Percentiles rank a stretch among this genome's conserved stretches.
phyloP scores from a whole-genome alignment of 2,329 filamentous ascomycete genomes.

The Aspergillus novofumigatus region DNA sequence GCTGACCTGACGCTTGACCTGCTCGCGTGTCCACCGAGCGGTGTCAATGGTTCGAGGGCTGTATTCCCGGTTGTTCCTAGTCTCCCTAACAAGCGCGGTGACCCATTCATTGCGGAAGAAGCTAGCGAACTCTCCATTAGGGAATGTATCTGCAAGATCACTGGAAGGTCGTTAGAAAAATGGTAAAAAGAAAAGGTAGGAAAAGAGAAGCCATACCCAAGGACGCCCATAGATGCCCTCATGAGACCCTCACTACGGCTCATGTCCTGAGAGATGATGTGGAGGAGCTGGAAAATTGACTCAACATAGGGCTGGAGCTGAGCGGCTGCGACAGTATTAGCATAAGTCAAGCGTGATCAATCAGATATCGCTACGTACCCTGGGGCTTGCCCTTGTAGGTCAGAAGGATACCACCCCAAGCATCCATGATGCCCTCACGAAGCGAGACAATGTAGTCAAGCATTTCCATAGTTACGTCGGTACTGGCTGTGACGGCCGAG shows the following conservation, averaged over 20 bases:
- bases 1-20: slow-evolving; percentile 79
- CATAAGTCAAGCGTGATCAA: not conserved
- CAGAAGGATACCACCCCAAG: slow-evolving; percentile 94
- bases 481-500: slow-evolving; percentile 70
- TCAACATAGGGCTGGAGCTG: slow-evolving; percentile 73
- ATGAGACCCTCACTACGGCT: slow-evolving; percentile 90
- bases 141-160: slow-evolving; percentile 91
- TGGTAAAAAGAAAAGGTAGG: not conserved
- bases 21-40: slow-evolving; percentile 93
- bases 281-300: slow-evolving; percentile 82
- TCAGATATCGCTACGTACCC: slow-evolving; percentile 24
- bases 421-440: slow-evolving; percentile 97
- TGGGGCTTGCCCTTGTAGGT: slow-evolving; percentile 71
- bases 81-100: slow-evolving; percentile 84
- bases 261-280: slow-evolving; percentile 71
- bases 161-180: slow-evolving; percentile 43
- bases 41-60: slow-evolving; percentile 82
- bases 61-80: slow-evolving; percentile 83
- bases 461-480: slow-evolving; percentile 88
- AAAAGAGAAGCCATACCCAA: slow-evolving; percentile 63
- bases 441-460: slow-evolving; percentile 93
- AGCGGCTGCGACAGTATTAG: slow-evolving; percentile 49
- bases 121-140: slow-evolving; percentile 76
- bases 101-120: slow-evolving; percentile 92
- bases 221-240: slow-evolving; percentile 93